Base-by-base conservation (phyloP, 345 rosid species). In the Moricandia arvensis region DNA sequence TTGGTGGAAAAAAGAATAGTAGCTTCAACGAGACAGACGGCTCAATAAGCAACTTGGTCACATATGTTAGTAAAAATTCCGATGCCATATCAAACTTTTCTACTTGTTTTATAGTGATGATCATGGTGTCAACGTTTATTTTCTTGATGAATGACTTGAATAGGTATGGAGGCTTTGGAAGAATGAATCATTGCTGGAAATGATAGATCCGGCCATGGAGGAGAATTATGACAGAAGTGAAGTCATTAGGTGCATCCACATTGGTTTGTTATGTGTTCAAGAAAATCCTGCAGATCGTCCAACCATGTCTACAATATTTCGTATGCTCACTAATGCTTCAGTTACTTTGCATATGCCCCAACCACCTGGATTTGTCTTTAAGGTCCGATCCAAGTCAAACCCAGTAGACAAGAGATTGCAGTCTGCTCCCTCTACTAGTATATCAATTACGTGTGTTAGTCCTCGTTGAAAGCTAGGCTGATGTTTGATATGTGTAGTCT, bases 131-230 rank as follows among this genome's bases (percentile, higher is more conserved):
- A 49, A 10, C 12, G 35, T 6, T 6, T 8, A 8, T 3, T 63
- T 53, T 59, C 31, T 71, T 60, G 33, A 43, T 43, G 17, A 43
- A 60, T 60, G 24, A 47, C n/a, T 49, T 61, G 7, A 60, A 21
- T 63, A 75, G 77, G 72, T 33, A 0, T 75, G 72, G 78, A 74
- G 72, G 72, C 71, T 66, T 27, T 57, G 78, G 77, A 55, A 59
- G 13, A 67, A 33, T 6, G 21, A 15, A 24, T 66, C 72, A 43
- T 18, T 59, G 51, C 24, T 74, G 66, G 78, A 66, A 58, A 63
- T 74, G 2, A 34, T 66, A 27, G 78, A 74, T 15, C 4, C 66
- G 2, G 49, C 49, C 59, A 75, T 75, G 0, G 37, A 15, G 12
- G 51, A 66, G 5, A 45, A 41, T 9, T 66, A 58, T 41, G 66